These are phyloP conservation scores for Naematelia aurantialba DNA, from an alignment of 768 basidiomycete species.

Conservation along the genomic window DNA sequence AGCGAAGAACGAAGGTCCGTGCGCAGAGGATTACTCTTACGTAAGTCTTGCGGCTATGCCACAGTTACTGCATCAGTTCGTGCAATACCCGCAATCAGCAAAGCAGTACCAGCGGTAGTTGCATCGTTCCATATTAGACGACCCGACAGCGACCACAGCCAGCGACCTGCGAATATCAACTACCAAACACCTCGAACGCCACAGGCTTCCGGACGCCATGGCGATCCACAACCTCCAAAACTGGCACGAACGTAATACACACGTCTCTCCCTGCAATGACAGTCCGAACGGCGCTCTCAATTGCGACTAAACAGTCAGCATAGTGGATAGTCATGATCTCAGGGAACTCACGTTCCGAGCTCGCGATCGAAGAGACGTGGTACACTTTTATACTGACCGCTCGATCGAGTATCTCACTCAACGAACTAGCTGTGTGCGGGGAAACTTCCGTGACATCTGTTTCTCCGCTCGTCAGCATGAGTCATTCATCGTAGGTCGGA, in stretches of 20 bases:
- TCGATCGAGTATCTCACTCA: neutral
- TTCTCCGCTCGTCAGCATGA: neutral
- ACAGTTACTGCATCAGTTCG: too few species aligned
- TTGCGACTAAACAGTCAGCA: neutral
- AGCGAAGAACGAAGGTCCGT: too few species aligned
- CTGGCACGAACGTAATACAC: conserved; percentile 23
- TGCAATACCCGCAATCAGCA: too few species aligned
- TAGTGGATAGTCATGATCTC: neutral
- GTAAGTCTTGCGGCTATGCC: too few species aligned
- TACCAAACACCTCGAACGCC: conserved; percentile 27
- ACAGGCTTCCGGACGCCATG: conserved; percentile 1
- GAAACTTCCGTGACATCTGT: neutral
- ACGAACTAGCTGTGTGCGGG: too few species aligned
- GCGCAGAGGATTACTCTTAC: too few species aligned
- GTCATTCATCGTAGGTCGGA: neutral
- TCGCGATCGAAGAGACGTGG: conserved; percentile 1
- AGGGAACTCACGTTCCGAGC: neutral
- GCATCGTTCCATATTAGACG: too few species aligned
- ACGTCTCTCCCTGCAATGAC: neutral
- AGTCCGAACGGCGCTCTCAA: neutral
- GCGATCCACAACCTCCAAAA: conserved; percentile 18
- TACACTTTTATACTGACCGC: conserved; percentile 14
- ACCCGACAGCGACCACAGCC: too few species aligned
- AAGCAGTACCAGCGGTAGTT: too few species aligned
- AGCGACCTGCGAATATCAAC: conserved; percentile 7